These are phyloP conservation scores for Magnusiomyces starmeri DNA, from an alignment of 1,139 yeast species.

Conservation along the genomic window DNA sequence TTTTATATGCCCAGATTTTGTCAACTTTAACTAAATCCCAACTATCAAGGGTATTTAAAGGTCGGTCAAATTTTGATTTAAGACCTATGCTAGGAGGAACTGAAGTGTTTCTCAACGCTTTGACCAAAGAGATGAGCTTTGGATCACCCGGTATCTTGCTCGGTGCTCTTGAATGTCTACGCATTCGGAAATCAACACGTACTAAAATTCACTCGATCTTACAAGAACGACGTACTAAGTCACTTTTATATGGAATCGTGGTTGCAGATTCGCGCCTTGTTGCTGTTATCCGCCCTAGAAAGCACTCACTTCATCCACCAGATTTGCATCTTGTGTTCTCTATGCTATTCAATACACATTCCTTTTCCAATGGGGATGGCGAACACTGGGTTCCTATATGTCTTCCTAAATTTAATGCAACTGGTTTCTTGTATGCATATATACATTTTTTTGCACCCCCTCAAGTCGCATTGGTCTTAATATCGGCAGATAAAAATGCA, in stretches of 20 bases:
- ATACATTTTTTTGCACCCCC: slow-evolving; percentile 48
- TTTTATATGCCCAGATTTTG: slow-evolving; percentile 71
- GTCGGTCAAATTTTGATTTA: slow-evolving; percentile 75
- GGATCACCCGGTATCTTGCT: slow-evolving; percentile 51
- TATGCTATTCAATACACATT: slow-evolving; percentile 48
- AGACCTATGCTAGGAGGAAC: slow-evolving; percentile 64
- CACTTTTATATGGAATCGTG: slow-evolving; percentile 55
- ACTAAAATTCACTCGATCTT: slow-evolving; percentile 41
- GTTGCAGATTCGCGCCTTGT: slow-evolving; percentile 51
- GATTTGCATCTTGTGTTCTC: slow-evolving; percentile 60
- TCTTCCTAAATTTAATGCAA: slow-evolving; percentile 79
- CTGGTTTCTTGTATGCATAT: slow-evolving; percentile 80
- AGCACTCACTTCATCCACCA: slow-evolving; percentile 61
- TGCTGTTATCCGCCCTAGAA: slow-evolving; percentile 54
- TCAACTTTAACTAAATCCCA: slow-evolving; percentile 75
- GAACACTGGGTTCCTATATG: slow-evolving; percentile 94
- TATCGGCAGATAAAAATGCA: slow-evolving; percentile 77
- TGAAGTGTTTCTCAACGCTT: slow-evolving; percentile 54
- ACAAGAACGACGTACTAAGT: slow-evolving; percentile 37
- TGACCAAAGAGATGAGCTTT: slow-evolving; percentile 48
- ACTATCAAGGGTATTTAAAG: slow-evolving; percentile 57
- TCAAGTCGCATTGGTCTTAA: slow-evolving; percentile 55
- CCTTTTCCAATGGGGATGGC: slow-evolving; percentile 45
- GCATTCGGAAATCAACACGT: slow-evolving; percentile 43
- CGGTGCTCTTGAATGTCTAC: slow-evolving; percentile 55